Evolutionary conservation across 768 basidiomycete species (phyloP), one percentile per base, ranked within the genome.

Genomic region (Tricholoma flavovirens): DNA sequence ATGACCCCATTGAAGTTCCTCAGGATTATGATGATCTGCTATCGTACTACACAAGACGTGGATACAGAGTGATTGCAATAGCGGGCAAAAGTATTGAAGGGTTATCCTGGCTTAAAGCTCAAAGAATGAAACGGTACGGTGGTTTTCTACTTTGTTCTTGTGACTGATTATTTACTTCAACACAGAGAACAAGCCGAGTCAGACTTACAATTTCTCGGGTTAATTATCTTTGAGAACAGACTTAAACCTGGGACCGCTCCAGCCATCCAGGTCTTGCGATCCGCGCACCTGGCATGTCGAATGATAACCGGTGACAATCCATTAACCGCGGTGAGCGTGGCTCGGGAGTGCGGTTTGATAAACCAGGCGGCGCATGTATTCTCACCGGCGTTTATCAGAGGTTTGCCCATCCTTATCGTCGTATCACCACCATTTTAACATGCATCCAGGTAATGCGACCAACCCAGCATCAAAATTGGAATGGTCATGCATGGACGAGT

Each of bases 291-390:
- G 35, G 90, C 93, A 17, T 95, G 93, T 64, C 80, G 95, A 60
- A 98, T 99, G 97, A 95, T 97, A 51, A 99, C 97, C 0, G 97
- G 97, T 9, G 97, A 99, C 66, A 99, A 99, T 60, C 87, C 94
- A 30, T 77, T 97, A 38, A 99, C 97, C 5, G 97, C 96, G 4
- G 90, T 98, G 64, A 97, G 94, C 61, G 96, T 99, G 35, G 97
- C 94, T 1, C 77, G 95, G 56, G 97, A 99, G 72, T 98, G 96
- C 61, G 83, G 82, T 40, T 73, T 99, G 54, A 86, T 98, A 62
- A 89, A 84, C 58, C 90, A 91, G 60, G 87, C 90, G 15, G 90
- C 89, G 0, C 87, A 95, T 65, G 87, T 98, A 12, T 99, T 94
- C 68, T 75, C 85, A 9, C 95, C 97, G 0, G 69, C 72, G 2